Evolutionary conservation across 129 eudicot genomes (phyloP).

Genomic region (Kitagawia praeruptora): DNA sequence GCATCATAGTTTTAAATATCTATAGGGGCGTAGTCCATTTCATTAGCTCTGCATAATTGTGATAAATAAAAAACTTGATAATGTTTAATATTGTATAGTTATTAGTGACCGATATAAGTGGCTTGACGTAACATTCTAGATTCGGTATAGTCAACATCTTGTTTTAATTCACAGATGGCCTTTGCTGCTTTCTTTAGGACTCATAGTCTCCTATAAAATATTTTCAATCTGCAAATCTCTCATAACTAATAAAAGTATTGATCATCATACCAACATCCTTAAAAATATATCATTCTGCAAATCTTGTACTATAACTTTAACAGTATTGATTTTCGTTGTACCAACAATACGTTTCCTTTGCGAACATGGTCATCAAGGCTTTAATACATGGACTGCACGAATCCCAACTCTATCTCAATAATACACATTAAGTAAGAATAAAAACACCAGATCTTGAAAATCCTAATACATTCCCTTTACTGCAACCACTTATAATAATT

Average conservation of each 20-base stretch:
- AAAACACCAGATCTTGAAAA: not conserved
- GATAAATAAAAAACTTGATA: not conserved
- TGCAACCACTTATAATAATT: not conserved
- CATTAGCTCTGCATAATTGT: not conserved
- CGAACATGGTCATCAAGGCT: not conserved
- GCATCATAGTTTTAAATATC: not conserved
- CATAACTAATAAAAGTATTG: not conserved
- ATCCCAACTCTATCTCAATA: not conserved
- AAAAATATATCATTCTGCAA: not conserved
- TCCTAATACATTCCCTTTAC: not conserved
- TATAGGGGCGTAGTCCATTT: not conserved
- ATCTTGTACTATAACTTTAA: not conserved
- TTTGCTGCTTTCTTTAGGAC: not conserved
- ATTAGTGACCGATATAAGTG: not conserved
- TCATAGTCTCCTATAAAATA: not conserved
- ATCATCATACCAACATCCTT: not conserved
- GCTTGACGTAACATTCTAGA: not conserved
- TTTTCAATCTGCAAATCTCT: not conserved
- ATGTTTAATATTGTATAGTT: not conserved
- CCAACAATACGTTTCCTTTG: not conserved
- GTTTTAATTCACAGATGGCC: not conserved
- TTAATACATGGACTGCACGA: not conserved
- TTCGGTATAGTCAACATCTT: no score
- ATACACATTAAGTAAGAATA: not conserved
- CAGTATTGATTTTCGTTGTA: not conserved